Conservation (phyloP, 768 basidiomycete genomes). For the Clathrus columnatus region DNA sequence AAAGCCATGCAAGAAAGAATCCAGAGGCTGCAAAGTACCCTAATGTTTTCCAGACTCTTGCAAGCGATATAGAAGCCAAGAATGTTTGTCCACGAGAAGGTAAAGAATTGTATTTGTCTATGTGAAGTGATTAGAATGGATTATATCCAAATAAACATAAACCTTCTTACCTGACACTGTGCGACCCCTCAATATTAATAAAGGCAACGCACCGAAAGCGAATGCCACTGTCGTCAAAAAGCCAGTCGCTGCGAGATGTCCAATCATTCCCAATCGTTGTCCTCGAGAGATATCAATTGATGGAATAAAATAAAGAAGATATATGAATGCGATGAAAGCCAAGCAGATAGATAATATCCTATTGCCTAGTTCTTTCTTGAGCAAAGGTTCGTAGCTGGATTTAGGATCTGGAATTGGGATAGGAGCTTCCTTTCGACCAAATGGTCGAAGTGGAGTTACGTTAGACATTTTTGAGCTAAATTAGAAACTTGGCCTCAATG, state of each 20-base stretch:
- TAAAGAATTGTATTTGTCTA: not conserved
- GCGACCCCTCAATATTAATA: slow-evolving; percentile 47
- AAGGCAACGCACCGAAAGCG: slow-evolving; percentile 46
- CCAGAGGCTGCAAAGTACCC: slow-evolving; percentile 41
- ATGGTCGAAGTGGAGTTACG: slow-evolving; percentile 4
- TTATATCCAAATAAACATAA: not conserved
- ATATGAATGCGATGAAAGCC: slow-evolving; percentile 30
- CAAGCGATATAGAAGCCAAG: slow-evolving; percentile 36
- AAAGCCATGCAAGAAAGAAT: slow-evolving; percentile 32
- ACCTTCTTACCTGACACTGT: slow-evolving; percentile 47
- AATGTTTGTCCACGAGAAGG: slow-evolving; percentile 46
- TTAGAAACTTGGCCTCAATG: too few relatives aligned
- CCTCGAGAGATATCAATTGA: slow-evolving; percentile 28
- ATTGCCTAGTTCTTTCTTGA: slow-evolving; percentile 52
- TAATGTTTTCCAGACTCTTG: slow-evolving; percentile 37
- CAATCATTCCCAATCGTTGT: slow-evolving; percentile 21
- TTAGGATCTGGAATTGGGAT: slow-evolving; percentile 5
- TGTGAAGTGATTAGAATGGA: not conserved
- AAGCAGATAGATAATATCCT: slow-evolving; percentile 51
- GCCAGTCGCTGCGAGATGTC: slow-evolving; percentile 30
- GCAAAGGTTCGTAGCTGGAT: slow-evolving; percentile 50
- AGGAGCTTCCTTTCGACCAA: slow-evolving; percentile 5
- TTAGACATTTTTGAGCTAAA: not conserved
- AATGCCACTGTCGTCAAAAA: slow-evolving; percentile 36
- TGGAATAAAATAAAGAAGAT: slow-evolving; percentile 33